phyloP scores from a whole-genome alignment of 495 filamentous ascomycete species.

The Cenococcum geophilum region DNA sequence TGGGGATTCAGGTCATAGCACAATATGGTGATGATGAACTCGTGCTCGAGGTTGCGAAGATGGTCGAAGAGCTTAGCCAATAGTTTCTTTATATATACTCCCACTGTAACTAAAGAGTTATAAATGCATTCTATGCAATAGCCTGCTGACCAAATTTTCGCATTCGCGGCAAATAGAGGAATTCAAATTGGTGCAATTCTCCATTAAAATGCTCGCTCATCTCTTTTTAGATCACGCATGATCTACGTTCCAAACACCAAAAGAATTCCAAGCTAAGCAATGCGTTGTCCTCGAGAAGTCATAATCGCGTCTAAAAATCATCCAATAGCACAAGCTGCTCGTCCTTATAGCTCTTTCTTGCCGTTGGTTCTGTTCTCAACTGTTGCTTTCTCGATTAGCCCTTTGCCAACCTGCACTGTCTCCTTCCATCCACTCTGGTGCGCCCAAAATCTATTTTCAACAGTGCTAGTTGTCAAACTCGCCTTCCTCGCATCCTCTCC shows the following conservation, averaged over 20 bases:
- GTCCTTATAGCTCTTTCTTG: conserved; percentile 47
- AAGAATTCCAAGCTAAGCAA: no score
- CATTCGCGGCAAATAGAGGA: no score
- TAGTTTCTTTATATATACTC: background rate
- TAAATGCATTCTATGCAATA: no score
- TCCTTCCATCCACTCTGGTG: conserved; percentile 59
- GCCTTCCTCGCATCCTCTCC: conserved; percentile 65
- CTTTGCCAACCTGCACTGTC: conserved; percentile 51
- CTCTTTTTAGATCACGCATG: no score
- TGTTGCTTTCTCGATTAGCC: conserved; percentile 50
- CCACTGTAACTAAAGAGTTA: no score
- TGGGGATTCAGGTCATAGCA: conserved; percentile 81
- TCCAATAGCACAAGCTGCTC: no score
- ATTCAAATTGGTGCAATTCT: no score
- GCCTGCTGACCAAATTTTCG: no score
- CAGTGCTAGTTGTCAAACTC: conserved; percentile 46
- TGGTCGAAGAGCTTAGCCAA: background rate
- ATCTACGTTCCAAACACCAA: no score
- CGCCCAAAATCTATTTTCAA: conserved; percentile 64
- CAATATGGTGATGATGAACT: conserved; percentile 83
- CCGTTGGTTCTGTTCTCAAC: conserved; percentile 30
- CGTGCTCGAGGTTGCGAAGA: conserved; percentile 50
- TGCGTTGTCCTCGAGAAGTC: no score
- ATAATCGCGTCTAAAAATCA: no score
- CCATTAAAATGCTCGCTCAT: no score